Percentiles rank a stretch among this genome's conserved stretches.
These are phyloP conservation scores for Geotrichum europaeum DNA, from an alignment of 1,139 yeast species.

Conservation along the genomic window DNA sequence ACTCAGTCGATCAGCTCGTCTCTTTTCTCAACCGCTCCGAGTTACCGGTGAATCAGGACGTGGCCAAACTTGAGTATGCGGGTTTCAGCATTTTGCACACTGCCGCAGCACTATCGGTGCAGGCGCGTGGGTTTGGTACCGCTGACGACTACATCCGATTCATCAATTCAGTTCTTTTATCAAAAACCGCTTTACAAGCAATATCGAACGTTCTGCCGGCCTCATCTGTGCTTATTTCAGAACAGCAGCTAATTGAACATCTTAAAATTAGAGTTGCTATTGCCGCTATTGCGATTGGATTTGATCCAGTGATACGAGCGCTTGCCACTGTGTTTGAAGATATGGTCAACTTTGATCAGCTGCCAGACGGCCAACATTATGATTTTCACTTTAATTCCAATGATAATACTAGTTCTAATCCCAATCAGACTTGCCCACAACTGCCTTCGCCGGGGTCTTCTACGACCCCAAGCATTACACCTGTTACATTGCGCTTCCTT, in stretches of 20 bases:
- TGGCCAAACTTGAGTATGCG: constrained; percentile 41
- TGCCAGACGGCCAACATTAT: constrained; percentile 28
- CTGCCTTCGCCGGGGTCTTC: neutral
- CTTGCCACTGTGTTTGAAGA: constrained; percentile 42
- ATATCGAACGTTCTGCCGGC: constrained; percentile 8
- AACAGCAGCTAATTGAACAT: constrained; percentile 3
- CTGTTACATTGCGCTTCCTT: constrained; percentile 43
- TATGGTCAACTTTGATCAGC: constrained; percentile 57
- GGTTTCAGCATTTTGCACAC: constrained; percentile 52
- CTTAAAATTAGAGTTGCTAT: constrained; percentile 43
- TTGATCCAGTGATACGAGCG: constrained; percentile 5
- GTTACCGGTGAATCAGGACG: constrained; percentile 9
- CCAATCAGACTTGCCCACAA: neutral
- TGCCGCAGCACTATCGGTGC: constrained; percentile 53
- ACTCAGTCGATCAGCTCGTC: constrained; percentile 3
- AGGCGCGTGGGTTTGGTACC: constrained; percentile 23
- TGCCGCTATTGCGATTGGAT: constrained; percentile 1
- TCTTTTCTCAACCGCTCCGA: constrained; percentile 4
- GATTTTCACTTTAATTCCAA: neutral
- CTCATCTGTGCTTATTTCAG: constrained; percentile 1
- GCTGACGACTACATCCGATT: neutral
- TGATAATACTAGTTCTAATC: neutral
- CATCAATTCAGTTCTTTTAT: constrained; percentile 1
- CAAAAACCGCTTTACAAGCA: neutral
- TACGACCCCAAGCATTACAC: constrained; percentile 28